Evolutionary conservation across 1,139 yeast genomes (phyloP), one percentile per base, ranked within the genome.

Genomic region (Debaryomyces sp.): DNA sequence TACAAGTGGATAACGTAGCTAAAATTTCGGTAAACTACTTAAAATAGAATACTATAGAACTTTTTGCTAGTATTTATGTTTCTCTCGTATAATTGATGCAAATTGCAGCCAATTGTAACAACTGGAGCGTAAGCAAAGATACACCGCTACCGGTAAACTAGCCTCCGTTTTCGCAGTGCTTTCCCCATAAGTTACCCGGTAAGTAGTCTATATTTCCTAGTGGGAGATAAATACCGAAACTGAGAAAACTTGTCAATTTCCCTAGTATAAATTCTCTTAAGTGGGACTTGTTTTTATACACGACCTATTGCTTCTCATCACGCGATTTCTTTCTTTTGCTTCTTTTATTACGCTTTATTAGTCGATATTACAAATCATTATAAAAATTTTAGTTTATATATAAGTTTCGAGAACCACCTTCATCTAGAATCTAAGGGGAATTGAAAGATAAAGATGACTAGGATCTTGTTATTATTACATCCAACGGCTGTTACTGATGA

Each of bases 401-500:
- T 35, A 18, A 18, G 17, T 35, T 35, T 21, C 12, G 26, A 24
- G n/a, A 21, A 35, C 21, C 8, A 8, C 15, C 1, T 35, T 35
- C 17, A 17, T 17, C 13, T 35, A 12, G 13, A 18, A 18, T 12
- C 13, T 4, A 30, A 41, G 38, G 8, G 29, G 9, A 32, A 22
- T 41, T 21, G 29, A 22, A 24, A 21, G 21, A 13, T 23, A 41
- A 43, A 30, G 32, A 66, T 64, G 62, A 41, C 33, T 12, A 62
- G 62, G 37, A 70, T 75, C 27, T 66, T 86, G 46, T 69, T 87
- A 40, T 72, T 88, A 47, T 75, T 88, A 45, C 92, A 87, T 58
- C 94, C 95, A 10, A 84, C 89, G 5, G 79, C 84, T 46, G 91
- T 88, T 5, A 81, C 89, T 0, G 78, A 82, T 40, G 85, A 84